Conservation (phyloP, 2,329 filamentous ascomycete species). For the Venturia effusa region DNA sequence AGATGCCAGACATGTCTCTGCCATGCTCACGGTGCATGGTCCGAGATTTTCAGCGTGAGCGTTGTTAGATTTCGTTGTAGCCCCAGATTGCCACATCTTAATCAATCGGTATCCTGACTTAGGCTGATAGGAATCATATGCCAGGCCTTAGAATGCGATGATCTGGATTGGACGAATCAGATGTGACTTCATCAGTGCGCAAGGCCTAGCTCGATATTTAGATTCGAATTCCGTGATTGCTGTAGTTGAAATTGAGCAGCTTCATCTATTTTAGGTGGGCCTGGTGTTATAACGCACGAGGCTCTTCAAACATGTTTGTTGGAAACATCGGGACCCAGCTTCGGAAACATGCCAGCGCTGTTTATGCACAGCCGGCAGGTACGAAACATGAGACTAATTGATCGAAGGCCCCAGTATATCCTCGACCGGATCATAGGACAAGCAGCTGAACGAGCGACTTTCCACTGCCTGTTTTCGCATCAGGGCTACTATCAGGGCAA, state of each 20-base stretch:
- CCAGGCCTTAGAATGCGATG: neutral
- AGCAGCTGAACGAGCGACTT: neutral
- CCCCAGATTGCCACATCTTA: neutral
- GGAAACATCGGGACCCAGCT: neutral
- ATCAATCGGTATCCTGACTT: neutral
- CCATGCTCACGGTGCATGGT: neutral
- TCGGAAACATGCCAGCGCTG: neutral
- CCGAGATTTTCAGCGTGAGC: neutral
- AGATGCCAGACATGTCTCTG: neutral
- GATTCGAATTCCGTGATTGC: neutral
- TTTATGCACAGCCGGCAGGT: neutral
- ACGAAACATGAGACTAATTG: neutral
- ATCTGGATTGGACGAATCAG: neutral
- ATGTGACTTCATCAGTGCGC: neutral
- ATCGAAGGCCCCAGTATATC: neutral
- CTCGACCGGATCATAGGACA: neutral
- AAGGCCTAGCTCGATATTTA: neutral
- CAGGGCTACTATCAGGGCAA: neutral
- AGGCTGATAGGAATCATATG: neutral
- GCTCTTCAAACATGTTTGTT: neutral
- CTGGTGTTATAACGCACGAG: neutral
- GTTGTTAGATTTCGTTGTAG: neutral
- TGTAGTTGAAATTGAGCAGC: neutral
- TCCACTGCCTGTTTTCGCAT: neutral
- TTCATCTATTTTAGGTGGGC: neutral